phyloP scores from a whole-genome alignment of 2,329 filamentous ascomycete species.

The Fusarium tanahbumbuense region DNA sequence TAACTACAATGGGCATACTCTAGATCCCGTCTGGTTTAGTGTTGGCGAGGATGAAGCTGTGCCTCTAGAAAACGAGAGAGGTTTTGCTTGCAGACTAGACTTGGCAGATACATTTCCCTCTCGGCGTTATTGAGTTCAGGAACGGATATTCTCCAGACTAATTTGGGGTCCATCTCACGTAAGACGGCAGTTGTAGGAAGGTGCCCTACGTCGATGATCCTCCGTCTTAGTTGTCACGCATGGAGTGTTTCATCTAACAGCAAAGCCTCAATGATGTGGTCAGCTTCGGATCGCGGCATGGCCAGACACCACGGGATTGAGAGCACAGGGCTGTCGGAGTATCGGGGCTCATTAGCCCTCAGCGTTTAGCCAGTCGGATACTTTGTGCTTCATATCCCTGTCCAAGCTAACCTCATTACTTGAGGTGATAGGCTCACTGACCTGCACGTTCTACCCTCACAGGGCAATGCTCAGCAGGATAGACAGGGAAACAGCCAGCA shows the following conservation, averaged over 20 bases:
- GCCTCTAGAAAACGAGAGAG: background rate
- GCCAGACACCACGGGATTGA: background rate
- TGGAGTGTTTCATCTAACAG: background rate
- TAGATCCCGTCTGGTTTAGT: background rate
- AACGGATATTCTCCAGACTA: background rate
- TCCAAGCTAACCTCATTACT: background rate
- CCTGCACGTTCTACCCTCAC: rapidly evolving
- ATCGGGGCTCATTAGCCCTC: background rate
- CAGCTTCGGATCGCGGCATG: background rate
- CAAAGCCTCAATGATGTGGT: background rate
- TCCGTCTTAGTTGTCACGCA: background rate
- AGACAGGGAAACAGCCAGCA: background rate
- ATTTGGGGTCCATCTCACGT: background rate
- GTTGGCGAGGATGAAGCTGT: background rate
- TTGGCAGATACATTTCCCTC: rapidly evolving
- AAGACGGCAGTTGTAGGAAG: background rate
- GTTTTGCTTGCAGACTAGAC: too few relatives aligned
- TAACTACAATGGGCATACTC: background rate
- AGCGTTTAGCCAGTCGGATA: background rate
- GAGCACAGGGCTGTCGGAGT: background rate
- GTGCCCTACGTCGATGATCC: background rate
- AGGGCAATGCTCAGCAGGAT: background rate
- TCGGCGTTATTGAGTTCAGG: background rate
- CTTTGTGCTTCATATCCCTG: background rate
- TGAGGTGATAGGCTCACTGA: background rate